phyloP scores from a whole-genome alignment of 192 early-diverging fungal species.

The Coemansia sp. region DNA sequence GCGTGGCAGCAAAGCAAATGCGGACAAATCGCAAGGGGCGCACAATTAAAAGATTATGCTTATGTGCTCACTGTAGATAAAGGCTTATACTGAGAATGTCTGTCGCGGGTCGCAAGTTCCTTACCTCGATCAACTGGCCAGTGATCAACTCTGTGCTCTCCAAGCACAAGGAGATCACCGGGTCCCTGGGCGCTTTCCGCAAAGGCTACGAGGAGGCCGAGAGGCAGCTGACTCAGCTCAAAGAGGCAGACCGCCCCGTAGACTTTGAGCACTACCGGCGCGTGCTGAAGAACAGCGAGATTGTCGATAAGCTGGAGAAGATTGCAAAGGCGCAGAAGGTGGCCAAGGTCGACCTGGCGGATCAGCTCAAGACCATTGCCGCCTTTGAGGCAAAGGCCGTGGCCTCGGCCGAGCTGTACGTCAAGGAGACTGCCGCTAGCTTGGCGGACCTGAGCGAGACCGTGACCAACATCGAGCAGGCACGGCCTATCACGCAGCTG shows the following conservation, averaged over 20 bases:
- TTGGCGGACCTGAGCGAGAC: conserved; percentile 84
- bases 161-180: conserved; percentile 84
- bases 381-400: conserved; percentile 74
- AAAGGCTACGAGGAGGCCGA: conserved; percentile 90
- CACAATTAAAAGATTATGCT: too few relatives aligned
- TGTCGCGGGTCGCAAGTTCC: conserved; percentile 57
- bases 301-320: conserved; percentile 90
- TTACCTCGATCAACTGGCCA: conserved; percentile 83
- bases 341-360: conserved; percentile 73
- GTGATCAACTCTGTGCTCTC: conserved; percentile 75
- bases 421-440: conserved; percentile 78
- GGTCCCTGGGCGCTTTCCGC: conserved; percentile 83
- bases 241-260: conserved; percentile 74
- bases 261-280: conserved; percentile 87
- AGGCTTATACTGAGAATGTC: conserved; percentile 46
- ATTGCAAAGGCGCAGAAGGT: conserved; percentile 76
- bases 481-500: conserved; percentile 90
- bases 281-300: conserved; percentile 85
- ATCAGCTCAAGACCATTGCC: conserved; percentile 79
- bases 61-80: too few relatives aligned
- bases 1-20: too few relatives aligned
- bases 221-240: conserved; percentile 75
- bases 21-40: too few relatives aligned
- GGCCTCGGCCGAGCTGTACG: conserved; percentile 73
- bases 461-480: conserved; percentile 87